These are phyloP conservation scores for Pyrenophora teres DNA, from an alignment of 2,329 filamentous ascomycete genomes.

Conservation along the genomic window DNA sequence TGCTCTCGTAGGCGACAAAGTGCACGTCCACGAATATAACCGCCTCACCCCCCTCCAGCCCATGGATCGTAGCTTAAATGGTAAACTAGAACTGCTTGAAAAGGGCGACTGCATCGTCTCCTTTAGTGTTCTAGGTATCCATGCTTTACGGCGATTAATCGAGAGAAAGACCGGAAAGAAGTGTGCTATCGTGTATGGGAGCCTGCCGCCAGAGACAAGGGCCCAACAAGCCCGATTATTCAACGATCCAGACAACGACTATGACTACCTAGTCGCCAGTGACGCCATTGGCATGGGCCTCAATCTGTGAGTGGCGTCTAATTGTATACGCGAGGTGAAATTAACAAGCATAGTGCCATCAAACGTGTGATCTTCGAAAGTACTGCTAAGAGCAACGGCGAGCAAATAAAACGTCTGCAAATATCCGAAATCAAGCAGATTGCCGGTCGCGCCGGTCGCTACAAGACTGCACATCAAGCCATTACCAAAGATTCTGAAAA, in stretches of 20 bases:
- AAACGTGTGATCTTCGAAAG: conserved; percentile 88
- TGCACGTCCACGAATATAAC: conserved; percentile 80
- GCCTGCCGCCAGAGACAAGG: conserved; percentile 87
- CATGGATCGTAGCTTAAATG: conserved; percentile 65
- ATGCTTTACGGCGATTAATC: conserved; percentile 76
- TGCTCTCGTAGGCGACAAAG: conserved; percentile 77
- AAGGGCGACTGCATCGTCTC: conserved; percentile 92
- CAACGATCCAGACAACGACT: conserved; percentile 94
- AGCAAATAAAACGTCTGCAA: conserved; percentile 61
- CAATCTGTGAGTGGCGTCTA: conserved; percentile 68
- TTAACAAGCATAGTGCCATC: conserved; percentile 61
- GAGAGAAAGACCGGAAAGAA: conserved; percentile 76
- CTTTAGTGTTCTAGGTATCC: conserved; percentile 82
- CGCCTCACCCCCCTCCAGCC: conserved; percentile 78
- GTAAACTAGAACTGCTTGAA: conserved; percentile 69
- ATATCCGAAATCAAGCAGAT: conserved; percentile 92
- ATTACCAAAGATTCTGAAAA: conserved; percentile 30
- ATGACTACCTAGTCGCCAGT: conserved; percentile 90
- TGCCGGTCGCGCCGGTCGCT: conserved; percentile 87
- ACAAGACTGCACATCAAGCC: conserved; percentile 69
- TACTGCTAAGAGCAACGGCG: conserved; percentile 72
- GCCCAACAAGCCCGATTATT: conserved; percentile 90
- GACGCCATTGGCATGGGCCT: conserved; percentile 98
- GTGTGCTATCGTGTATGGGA: conserved; percentile 92
- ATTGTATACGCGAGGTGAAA: not conserved